Conservation (phyloP, 179 eudicot species). For the Beta corolliflora region DNA sequence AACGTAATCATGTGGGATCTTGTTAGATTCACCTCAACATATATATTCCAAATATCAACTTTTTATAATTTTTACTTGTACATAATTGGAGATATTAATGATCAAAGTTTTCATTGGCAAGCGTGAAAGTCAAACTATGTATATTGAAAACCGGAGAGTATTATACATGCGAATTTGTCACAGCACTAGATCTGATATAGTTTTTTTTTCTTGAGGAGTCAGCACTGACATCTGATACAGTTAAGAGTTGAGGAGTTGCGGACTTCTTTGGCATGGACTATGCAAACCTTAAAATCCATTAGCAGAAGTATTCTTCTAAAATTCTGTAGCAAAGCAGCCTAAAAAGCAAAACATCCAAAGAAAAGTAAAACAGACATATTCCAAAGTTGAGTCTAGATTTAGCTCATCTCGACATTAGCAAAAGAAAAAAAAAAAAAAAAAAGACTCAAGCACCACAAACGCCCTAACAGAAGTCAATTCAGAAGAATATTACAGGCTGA, state of each 20-base stretch:
- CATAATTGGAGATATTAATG: no score
- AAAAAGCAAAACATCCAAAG: neutral
- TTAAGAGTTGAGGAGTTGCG: neutral
- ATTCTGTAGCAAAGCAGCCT: neutral
- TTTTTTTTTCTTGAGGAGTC: no score
- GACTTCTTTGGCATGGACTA: neutral
- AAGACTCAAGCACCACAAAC: neutral
- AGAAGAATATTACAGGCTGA: neutral
- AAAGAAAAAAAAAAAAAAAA: neutral
- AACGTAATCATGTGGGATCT: no score
- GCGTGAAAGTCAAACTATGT: no score
- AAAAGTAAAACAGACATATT: neutral
- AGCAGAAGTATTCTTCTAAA: neutral
- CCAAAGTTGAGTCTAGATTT: neutral
- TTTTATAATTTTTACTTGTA: no score
- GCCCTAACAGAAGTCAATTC: neutral
- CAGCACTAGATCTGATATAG: neutral
- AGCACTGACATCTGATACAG: neutral
- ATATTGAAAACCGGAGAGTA: no score
- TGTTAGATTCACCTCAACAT: no score
- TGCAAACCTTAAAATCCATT: slow-evolving; percentile 5
- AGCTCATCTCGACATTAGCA: neutral
- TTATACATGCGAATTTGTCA: neutral
- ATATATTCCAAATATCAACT: no score
- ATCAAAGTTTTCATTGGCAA: no score